phyloP scores from a whole-genome alignment of 208 protist genomes.

The Leptomonas seymouri region DNA sequence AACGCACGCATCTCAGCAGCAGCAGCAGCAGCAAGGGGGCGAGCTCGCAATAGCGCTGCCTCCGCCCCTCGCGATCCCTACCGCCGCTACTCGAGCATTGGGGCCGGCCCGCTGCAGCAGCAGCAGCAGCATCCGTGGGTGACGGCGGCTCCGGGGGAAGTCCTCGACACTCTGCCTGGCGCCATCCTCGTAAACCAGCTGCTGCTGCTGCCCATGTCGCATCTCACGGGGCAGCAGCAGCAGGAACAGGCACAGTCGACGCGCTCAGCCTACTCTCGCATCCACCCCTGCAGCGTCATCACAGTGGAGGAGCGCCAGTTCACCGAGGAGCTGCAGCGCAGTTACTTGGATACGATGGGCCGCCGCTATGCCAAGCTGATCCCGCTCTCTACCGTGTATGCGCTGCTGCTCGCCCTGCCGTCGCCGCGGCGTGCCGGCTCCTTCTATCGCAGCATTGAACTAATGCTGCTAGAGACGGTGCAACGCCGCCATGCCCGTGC shows the following conservation, averaged over 20 bases:
- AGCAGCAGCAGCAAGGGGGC: not conserved
- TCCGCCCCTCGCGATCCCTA: slow-evolving; percentile 1
- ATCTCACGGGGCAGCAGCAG: slow-evolving; percentile 37
- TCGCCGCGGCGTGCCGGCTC: slow-evolving; percentile 65
- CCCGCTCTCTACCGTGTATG: slow-evolving; percentile 49
- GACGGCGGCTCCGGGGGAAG: slow-evolving; percentile 6
- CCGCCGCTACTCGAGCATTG: slow-evolving; percentile 8
- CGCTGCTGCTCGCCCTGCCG: slow-evolving; percentile 45
- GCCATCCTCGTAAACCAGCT: slow-evolving; percentile 40
- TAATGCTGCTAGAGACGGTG: slow-evolving; percentile 42
- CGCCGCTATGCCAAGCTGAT: slow-evolving; percentile 53
- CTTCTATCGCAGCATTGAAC: slow-evolving; percentile 66
- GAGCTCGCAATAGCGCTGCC: not conserved
- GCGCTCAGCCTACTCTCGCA: slow-evolving; percentile 44
- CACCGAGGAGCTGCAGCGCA: slow-evolving; percentile 43
- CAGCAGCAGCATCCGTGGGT: slow-evolving; percentile 16
- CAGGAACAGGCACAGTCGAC: slow-evolving; percentile 20
- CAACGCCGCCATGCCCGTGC: slow-evolving; percentile 32
- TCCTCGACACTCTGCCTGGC: slow-evolving; percentile 30
- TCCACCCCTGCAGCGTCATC: slow-evolving; percentile 72
- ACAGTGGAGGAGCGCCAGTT: slow-evolving; percentile 44
- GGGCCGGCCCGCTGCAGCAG: slow-evolving; percentile 8
- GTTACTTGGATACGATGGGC: slow-evolving; percentile 60
- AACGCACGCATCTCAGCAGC: too few species aligned
- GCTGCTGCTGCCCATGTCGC: slow-evolving; percentile 36